Evolutionary conservation across 1,284 basidiomycete species (phyloP), one percentile per base, ranked within the genome.

Genomic region (Abortiporus biennis): DNA sequence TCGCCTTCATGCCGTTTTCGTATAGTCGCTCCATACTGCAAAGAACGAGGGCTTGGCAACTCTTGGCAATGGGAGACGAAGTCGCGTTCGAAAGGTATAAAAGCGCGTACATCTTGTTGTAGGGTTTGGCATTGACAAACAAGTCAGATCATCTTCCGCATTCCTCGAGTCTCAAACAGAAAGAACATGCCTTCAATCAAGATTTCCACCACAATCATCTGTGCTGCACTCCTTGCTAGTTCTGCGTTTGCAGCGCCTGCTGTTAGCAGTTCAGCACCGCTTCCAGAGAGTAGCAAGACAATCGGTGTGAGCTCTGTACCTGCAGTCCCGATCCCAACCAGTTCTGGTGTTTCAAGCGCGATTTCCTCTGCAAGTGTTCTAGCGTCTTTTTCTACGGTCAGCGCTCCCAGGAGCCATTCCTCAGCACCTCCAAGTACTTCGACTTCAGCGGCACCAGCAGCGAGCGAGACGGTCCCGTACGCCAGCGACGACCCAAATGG

Each of bases 401-500:
- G 37, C 37, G 12, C n/a, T n/a, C 27, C 27, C 27, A 29, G 27
- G 8, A 29, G 27, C n/a, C 9, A 9, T n/a, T 8, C 27, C 27
- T n/a, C 27, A n/a, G n/a, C 25, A 9, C 25, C 37, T 29, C 22
- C 37, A 5, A 30, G 21, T 16, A 30, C 22, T 17, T 15, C 11
- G 6, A 16, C 13, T 21, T 36, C 41, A 43, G 41, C 20, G 33
- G 6, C 4, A 15, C 22, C 4, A 15, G 37, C 37, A 27, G 8
- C 36, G 36, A 23, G 42, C 34, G 43, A 50, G 5, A 79, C 77
- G 3, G 69, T 69, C 16, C 65, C 70, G 9, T 66, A 64, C 36
- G 74, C 75, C 24, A 68, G 62, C 47, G 64, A 74, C 42, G 63
- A 77, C 50, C 74, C 78, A 22, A 82, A 82, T 58, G 50, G 45